Conservation (phyloP, 2,329 filamentous ascomycete genomes). For the Fusarium palustre region DNA sequence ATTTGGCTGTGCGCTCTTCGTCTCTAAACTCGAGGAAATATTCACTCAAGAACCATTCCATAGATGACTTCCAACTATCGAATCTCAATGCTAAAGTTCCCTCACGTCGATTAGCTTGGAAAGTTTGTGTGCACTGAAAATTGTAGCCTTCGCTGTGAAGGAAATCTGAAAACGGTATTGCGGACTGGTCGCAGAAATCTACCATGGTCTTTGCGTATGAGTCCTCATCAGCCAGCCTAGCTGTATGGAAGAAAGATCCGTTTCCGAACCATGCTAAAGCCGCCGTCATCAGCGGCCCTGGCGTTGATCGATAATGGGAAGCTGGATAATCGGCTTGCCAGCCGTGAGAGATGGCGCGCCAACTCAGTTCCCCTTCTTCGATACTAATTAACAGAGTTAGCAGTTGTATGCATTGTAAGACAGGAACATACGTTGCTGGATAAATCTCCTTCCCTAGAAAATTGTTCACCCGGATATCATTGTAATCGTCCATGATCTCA, state of each 20-base stretch:
- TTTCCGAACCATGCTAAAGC: slow-evolving; percentile 25
- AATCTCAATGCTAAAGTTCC: background rate
- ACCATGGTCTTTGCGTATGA: background rate
- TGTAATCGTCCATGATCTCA: background rate
- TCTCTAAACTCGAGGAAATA: background rate
- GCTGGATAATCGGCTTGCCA: background rate
- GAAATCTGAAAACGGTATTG: slow-evolving; percentile 1
- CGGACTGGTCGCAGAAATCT: background rate
- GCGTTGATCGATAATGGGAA: background rate
- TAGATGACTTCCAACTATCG: background rate
- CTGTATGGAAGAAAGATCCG: slow-evolving; percentile 9
- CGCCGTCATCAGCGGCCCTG: slow-evolving; percentile 22
- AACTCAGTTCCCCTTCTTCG: background rate
- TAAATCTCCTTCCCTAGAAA: background rate
- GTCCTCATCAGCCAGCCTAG: background rate
- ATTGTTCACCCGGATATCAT: slow-evolving; percentile 12
- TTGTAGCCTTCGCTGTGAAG: rapidly evolving
- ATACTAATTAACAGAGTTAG: background rate
- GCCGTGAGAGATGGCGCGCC: too few relatives aligned
- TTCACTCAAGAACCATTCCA: background rate
- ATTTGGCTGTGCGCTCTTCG: rapidly evolving
- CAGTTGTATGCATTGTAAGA: background rate
- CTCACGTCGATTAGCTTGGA: too few relatives aligned
- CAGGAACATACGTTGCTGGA: background rate
- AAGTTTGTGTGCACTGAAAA: background rate